Evolutionary conservation across 2,329 filamentous ascomycete species (phyloP), one percentile per base, ranked within the genome.

Genomic region (Ambrosiella cleistominuta): DNA sequence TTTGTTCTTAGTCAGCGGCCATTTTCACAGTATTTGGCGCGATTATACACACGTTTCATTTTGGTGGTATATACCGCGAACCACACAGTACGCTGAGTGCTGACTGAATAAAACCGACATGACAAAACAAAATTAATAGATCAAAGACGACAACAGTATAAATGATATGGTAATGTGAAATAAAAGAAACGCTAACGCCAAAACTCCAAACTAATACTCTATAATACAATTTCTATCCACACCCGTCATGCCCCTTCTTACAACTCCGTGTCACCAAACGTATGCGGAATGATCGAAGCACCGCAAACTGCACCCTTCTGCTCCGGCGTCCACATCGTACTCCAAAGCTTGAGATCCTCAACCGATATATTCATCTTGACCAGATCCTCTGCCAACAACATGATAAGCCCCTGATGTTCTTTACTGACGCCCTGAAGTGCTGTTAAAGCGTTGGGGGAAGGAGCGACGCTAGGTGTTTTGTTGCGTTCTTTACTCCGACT

Each of bases 321-420:
- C 57, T 62, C 63, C 17, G 61, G 61, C 27, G 61, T 62, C 38
- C 64, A 60, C 61, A 65, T 61, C 27, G 58, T 53, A 54, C 63
- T 65, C 64, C 64, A 65, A 49, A 61, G 49, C 54, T 60, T 57
- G 51, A 65, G 54, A 57, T 65, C 63, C 13, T 86, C 82, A 5
- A 82, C 73, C 52, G 85, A 72, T 59, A 85, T 19, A 37, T 61
- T 61, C 42, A 61, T 54, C 19, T 42, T 68, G 7, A 84, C 74
- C 36, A 87, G 67, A 65, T 86, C 83, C 17, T 79, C 71, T 59
- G 66, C 64, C 52, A 69, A 67, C 11, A 73, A 63, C 61, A 71
- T 72, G 60, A 71, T 71, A 35, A 73, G 64, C 56, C 72, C 71
- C 3, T 68, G 68, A 9, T 61, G 60, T 40, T 65, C 64, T 13